A percentile compares a stretch with the other conserved stretches of the same genome.
These are phyloP conservation scores for Fagopyrum tataricum DNA, from an alignment of 148 eudicot genomes.

Conservation along the genomic window DNA sequence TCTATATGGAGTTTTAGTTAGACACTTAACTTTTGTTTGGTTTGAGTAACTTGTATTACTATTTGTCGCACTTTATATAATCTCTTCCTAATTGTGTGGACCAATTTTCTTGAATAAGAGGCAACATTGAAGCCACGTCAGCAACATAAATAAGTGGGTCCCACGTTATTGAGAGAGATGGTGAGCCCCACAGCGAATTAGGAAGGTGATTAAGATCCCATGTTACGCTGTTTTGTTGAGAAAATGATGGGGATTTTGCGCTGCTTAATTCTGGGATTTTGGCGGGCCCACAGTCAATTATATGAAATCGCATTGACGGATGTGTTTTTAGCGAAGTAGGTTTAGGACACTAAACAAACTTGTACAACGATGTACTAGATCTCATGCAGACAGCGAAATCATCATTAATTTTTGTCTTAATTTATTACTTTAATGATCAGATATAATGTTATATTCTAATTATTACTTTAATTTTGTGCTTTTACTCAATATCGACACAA, in stretches of 20 bases:
- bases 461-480: too few relatives aligned
- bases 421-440: too few relatives aligned
- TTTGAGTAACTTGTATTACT: too few relatives aligned
- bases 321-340: background rate
- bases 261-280: background rate
- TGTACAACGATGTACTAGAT: background rate
- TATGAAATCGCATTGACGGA: background rate
- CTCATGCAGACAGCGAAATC: background rate
- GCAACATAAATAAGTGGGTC: background rate
- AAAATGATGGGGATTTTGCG: conserved; percentile 6
- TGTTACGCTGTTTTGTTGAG: background rate
- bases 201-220: conserved; percentile 8
- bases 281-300: background rate
- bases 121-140: conserved; percentile 4
- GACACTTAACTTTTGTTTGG: too few relatives aligned
- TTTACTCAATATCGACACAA: too few relatives aligned
- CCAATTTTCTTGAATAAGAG: background rate
- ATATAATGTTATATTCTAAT: too few relatives aligned
- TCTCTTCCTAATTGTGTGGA: background rate
- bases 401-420: background rate
- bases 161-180: background rate
- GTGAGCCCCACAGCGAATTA: background rate
- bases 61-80: too few relatives aligned
- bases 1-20: too few relatives aligned
- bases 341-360: background rate